Percentiles rank a stretch among this genome's conserved stretches.
phyloP scores from a whole-genome alignment of 306 rosid genomes.

The Abrus precatorius region DNA sequence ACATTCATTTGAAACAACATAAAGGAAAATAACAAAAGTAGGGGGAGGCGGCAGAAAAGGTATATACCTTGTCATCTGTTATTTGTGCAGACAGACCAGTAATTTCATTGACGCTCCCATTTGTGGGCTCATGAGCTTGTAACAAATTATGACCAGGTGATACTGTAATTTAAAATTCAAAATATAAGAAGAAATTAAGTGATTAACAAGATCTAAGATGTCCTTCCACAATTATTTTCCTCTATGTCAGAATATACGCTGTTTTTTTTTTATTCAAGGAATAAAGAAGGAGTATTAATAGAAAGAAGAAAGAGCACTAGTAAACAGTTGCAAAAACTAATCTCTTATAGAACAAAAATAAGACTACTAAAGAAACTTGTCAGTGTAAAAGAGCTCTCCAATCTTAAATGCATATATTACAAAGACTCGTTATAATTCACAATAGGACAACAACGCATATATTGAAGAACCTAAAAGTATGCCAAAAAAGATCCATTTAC shows the following conservation, averaged over 20 bases:
- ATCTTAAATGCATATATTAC: neutral
- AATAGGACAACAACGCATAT: neutral
- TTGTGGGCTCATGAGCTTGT: slow-evolving; percentile 57
- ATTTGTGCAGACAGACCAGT: slow-evolving; percentile 52
- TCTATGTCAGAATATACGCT: neutral
- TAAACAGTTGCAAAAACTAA: neutral
- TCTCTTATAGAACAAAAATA: slow-evolving; percentile 1
- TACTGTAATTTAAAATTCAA: slow-evolving; percentile 55
- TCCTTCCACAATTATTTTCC: slow-evolving; percentile 21
- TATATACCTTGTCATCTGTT: slow-evolving; percentile 60
- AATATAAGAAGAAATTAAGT: neutral
- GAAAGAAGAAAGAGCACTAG: slow-evolving; percentile 16
- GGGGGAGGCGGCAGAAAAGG: neutral
- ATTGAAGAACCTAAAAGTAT: slow-evolving; percentile 1
- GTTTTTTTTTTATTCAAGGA: neutral
- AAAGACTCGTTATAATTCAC: neutral
- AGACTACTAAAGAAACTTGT: neutral
- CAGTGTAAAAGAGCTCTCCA: neutral
- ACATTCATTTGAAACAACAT: slow-evolving; percentile 15
- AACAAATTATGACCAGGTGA: slow-evolving; percentile 55
- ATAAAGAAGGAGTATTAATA: neutral
- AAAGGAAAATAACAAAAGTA: neutral
- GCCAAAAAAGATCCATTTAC: neutral
- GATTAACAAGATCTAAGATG: neutral
- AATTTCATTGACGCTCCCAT: slow-evolving; percentile 54